Percentiles rank a stretch among this genome's conserved stretches.
Conservation (phyloP, 176 grass and related monocot genomes). For the Oryza glumipatula region DNA sequence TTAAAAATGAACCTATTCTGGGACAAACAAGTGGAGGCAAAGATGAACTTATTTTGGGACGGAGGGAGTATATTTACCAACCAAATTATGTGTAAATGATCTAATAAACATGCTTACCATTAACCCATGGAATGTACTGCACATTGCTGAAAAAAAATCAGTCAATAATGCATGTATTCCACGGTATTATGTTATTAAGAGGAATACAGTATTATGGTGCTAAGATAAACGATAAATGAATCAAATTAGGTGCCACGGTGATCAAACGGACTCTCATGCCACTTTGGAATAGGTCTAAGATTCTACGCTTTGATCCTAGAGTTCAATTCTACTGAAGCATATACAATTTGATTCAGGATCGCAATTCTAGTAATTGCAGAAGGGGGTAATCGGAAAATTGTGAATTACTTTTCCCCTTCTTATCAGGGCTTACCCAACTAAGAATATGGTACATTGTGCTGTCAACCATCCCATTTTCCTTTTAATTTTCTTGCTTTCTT, state of each 20-base stretch:
- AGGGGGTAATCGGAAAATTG: background rate
- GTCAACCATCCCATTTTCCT: background rate
- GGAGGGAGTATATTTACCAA: too few species aligned
- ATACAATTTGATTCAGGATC: background rate
- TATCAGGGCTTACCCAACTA: background rate
- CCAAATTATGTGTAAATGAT: background rate
- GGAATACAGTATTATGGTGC: too few species aligned
- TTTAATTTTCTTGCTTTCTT: slow-evolving; percentile 18
- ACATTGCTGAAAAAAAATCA: background rate
- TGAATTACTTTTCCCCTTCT: slow-evolving; percentile 14
- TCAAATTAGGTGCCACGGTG: background rate
- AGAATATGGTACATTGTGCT: background rate
- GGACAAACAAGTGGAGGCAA: too few species aligned
- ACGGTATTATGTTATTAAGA: background rate
- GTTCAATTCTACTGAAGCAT: background rate
- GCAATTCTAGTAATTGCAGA: background rate
- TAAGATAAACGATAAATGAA: background rate
- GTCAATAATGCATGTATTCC: background rate
- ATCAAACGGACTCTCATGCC: background rate
- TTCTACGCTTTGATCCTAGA: background rate
- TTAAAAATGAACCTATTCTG: too few species aligned
- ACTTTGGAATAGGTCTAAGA: background rate
- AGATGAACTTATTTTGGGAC: too few species aligned
- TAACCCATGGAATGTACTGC: background rate
- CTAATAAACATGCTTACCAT: background rate